Percentiles rank a stretch among this genome's conserved stretches.
phyloP scores from a whole-genome alignment of 139 green algal species.

The Trebouxia sp. region DNA sequence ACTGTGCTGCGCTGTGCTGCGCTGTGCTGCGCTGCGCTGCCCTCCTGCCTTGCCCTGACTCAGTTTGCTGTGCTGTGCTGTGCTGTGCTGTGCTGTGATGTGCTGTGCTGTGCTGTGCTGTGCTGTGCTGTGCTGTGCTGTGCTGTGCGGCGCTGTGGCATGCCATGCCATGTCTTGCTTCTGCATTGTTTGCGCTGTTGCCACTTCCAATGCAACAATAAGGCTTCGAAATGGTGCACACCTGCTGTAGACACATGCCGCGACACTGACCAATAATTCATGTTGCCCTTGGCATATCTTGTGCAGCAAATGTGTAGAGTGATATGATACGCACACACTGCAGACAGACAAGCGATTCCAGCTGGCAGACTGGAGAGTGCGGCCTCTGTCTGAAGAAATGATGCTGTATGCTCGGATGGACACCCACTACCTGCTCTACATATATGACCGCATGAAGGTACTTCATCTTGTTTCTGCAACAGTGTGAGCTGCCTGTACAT shows the following conservation, averaged over 20 bases:
- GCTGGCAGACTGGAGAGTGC: constrained; percentile 93
- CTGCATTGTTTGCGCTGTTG: neutral
- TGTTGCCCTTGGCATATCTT: no score
- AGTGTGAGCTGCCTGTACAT: neutral
- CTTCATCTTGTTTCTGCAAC: neutral
- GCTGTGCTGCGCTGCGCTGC: neutral
- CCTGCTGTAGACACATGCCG: no score
- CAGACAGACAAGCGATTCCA: constrained; percentile 82
- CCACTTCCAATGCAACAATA: no score
- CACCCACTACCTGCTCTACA: constrained; percentile 94
- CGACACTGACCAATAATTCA: no score
- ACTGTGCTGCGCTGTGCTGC: neutral
- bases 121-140: neutral
- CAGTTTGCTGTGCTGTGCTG: neutral
- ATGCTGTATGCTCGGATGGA: constrained; percentile 86
- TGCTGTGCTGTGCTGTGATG: constrained; percentile 9
- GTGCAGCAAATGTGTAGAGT: no score
- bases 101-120: neutral
- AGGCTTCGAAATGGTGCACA: no score
- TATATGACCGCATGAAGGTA: constrained; percentile 77
- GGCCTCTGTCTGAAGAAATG: constrained; percentile 80
- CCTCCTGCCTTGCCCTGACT: neutral
- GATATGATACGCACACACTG: neutral
- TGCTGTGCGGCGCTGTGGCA: neutral
- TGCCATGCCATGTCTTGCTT: no score